These are phyloP conservation scores for Mucuna pruriens DNA, from an alignment of 306 rosid species.

Conservation along the genomic window DNA sequence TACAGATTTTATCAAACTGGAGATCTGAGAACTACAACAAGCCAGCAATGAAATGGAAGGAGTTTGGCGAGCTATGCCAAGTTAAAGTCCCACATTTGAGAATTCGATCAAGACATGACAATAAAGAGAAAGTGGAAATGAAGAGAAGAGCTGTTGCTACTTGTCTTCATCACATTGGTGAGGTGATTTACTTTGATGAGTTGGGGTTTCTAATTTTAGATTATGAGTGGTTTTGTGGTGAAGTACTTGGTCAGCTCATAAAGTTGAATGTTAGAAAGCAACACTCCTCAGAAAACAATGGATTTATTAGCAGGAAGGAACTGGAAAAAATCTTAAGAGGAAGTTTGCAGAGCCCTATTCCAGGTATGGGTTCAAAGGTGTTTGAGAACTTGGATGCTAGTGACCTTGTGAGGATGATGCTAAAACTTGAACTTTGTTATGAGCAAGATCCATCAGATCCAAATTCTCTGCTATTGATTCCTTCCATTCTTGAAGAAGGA, in stretches of 20 bases:
- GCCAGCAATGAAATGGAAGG: conserved; percentile 96
- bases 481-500: conserved; percentile 91
- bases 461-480: conserved; percentile 69
- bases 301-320: conserved; percentile 76
- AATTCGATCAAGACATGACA: conserved; percentile 78
- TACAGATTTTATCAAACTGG: conserved; percentile 83
- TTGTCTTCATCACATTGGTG: conserved; percentile 90
- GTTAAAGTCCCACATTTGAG: conserved; percentile 67
- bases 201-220: conserved; percentile 83
- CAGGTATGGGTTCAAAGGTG: conserved; percentile 80
- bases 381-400: conserved; percentile 84
- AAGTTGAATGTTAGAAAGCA: conserved; percentile 68
- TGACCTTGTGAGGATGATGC: conserved; percentile 94
- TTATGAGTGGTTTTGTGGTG: conserved; percentile 94
- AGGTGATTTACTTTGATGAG: conserved; percentile 82
- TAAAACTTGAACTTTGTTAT: conserved; percentile 89
- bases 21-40: conserved; percentile 89
- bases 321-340: conserved; percentile 80
- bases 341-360: conserved; percentile 83
- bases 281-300: conserved; percentile 60
- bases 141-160: conserved; percentile 77
- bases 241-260: conserved; percentile 80
- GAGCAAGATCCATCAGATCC: conserved; percentile 81
- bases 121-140: conserved; percentile 66
- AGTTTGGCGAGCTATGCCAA: conserved; percentile 88